phyloP scores from a whole-genome alignment of 768 basidiomycete genomes.

The Hypholoma sublateritium region DNA sequence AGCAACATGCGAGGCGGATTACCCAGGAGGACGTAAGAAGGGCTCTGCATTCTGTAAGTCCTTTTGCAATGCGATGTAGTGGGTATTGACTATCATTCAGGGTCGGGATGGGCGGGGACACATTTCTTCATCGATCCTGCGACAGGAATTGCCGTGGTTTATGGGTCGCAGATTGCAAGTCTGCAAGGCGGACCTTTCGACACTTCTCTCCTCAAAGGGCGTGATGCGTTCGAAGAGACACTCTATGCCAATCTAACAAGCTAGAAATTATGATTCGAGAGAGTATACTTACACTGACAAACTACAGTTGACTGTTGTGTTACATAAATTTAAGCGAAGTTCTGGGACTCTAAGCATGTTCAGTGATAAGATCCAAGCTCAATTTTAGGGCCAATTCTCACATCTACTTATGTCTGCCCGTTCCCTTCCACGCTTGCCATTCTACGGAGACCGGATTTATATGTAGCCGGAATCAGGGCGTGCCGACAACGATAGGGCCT shows the following conservation, averaged over 20 bases:
- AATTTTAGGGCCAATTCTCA: too few relatives aligned
- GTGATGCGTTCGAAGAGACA: background rate
- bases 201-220: background rate
- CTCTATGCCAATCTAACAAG: background rate
- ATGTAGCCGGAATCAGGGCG: too few relatives aligned
- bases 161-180: conserved; percentile 1
- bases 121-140: conserved; percentile 3
- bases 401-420: too few relatives aligned
- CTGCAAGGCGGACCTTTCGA: background rate
- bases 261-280: too few relatives aligned
- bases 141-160: background rate
- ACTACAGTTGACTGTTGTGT: too few relatives aligned
- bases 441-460: too few relatives aligned
- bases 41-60: conserved; percentile 12
- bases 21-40: conserved; percentile 16
- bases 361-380: too few relatives aligned
- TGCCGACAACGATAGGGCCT: too few relatives aligned
- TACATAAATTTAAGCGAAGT: too few relatives aligned
- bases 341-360: too few relatives aligned
- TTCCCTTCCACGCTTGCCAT: too few relatives aligned
- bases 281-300: too few relatives aligned
- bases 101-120: conserved; percentile 4
- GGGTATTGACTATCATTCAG: background rate
- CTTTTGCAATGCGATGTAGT: background rate
- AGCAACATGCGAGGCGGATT: conserved; percentile 23